These are phyloP conservation scores for Thraustotheca clavata DNA, from an alignment of 352 stramenopile genomes.

Conservation along the genomic window DNA sequence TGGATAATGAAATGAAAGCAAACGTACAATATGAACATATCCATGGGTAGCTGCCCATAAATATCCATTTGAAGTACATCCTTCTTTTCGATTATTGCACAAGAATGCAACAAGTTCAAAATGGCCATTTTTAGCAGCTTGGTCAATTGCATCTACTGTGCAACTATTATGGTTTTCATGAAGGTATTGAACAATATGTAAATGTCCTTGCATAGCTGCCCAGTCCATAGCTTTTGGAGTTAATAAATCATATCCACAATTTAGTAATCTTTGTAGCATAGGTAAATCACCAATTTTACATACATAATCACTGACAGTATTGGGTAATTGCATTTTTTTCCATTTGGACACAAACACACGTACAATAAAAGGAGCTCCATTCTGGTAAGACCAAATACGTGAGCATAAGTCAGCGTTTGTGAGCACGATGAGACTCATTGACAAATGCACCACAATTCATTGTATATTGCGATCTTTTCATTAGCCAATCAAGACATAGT, in stretches of 20 bases:
- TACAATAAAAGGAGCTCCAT: neutral
- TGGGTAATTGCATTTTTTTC: neutral
- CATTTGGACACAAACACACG: neutral
- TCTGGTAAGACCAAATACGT: neutral
- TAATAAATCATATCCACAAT: neutral
- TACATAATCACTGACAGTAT: neutral
- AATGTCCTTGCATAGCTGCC: constrained; percentile 23
- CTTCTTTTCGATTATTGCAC: neutral
- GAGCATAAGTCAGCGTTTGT: neutral
- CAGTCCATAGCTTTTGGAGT: constrained; percentile 23
- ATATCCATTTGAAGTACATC: neutral
- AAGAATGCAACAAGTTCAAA: constrained; percentile 23
- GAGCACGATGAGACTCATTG: neutral
- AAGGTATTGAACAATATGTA: constrained; percentile 21
- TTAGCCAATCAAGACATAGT: neutral
- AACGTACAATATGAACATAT: neutral
- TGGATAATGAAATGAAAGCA: neutral
- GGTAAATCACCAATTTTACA: neutral
- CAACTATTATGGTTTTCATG: constrained; percentile 21
- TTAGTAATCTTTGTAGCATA: neutral
- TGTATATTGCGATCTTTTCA: neutral
- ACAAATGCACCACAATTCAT: neutral
- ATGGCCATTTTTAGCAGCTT: constrained; percentile 18
- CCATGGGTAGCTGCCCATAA: neutral
- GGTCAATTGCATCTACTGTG: constrained; percentile 20